Percentiles rank a stretch among this genome's conserved stretches.
Conservation (phyloP, 2,329 filamentous ascomycete species). For the Claviceps pusilla region DNA sequence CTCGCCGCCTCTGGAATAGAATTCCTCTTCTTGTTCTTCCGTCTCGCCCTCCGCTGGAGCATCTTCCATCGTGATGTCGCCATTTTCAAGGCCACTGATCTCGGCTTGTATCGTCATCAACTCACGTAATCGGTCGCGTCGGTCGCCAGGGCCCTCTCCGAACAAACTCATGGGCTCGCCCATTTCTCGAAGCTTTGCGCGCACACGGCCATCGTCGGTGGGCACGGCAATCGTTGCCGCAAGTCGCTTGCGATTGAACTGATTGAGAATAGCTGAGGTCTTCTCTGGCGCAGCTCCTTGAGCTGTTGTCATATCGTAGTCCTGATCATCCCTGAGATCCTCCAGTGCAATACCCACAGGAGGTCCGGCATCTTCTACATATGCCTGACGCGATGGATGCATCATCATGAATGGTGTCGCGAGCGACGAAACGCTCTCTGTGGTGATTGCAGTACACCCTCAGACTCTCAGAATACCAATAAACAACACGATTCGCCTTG, state of each 20-base stretch:
- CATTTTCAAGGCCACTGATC: conserved; percentile 37
- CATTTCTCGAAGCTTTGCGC: conserved; percentile 63
- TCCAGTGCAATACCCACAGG: conserved; percentile 36
- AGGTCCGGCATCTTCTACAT: conserved; percentile 69
- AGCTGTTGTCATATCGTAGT: conserved; percentile 63
- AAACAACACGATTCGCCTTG: not conserved
- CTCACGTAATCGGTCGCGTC: conserved; percentile 73
- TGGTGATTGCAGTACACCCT: not conserved
- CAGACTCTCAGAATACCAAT: not conserved
- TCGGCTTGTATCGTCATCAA: conserved; percentile 62
- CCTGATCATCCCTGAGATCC: conserved; percentile 51
- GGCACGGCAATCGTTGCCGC: conserved; percentile 83
- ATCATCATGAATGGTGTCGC: conserved; percentile 34
- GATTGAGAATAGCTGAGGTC: conserved; percentile 68
- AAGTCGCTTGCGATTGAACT: conserved; percentile 82
- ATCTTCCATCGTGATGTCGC: conserved; percentile 49
- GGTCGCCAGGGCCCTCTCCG: conserved; percentile 72
- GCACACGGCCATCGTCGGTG: conserved; percentile 81
- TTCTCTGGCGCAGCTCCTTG: conserved; percentile 62
- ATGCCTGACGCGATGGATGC: conserved; percentile 83
- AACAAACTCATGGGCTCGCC: conserved; percentile 93
- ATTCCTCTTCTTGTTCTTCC: conserved; percentile 75
- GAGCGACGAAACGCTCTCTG: not conserved
- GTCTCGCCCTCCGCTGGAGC: conserved; percentile 44
- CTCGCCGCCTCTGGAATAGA: conserved; percentile 72